Conservation (phyloP, 305 asterid genomes). For the Fraxinus sp. region DNA sequence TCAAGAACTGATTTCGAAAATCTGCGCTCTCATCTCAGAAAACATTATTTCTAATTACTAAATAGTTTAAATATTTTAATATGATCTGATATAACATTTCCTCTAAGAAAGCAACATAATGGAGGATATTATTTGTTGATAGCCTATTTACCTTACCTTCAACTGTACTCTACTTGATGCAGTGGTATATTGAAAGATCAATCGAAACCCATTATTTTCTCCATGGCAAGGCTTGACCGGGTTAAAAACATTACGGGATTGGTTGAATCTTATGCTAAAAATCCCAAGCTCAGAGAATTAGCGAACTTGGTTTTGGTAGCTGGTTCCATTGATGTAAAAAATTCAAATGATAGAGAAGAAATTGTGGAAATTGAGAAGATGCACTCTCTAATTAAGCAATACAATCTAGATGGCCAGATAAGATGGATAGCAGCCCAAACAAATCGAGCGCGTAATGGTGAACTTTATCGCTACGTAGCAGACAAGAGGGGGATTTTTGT, state of each 20-base stretch:
- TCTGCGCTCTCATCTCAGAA: background rate
- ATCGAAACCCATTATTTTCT: conserved; percentile 86
- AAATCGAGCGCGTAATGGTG: conserved; percentile 84
- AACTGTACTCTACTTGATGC: conserved; percentile 18
- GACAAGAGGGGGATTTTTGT: conserved; percentile 88
- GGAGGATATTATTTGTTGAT: background rate
- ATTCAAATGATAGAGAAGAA: conserved; percentile 90
- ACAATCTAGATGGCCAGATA: conserved; percentile 66
- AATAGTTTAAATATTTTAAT: background rate
- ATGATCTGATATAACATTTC: background rate
- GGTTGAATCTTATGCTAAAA: conserved; percentile 84
- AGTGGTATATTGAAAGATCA: conserved; percentile 70
- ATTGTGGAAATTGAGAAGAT: conserved; percentile 89
- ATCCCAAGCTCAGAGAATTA: conserved; percentile 58
- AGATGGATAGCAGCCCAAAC: conserved; percentile 89
- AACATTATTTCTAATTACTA: background rate
- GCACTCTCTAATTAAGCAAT: conserved; percentile 71
- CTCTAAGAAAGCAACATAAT: background rate
- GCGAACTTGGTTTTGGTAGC: conserved; percentile 93
- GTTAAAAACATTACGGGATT: conserved; percentile 90
- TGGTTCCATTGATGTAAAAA: conserved; percentile 72
- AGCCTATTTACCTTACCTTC: background rate
- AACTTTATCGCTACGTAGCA: conserved; percentile 92
- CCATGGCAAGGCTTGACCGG: conserved; percentile 98
- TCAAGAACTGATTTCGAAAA: background rate